phyloP scores from a whole-genome alignment of 352 stramenopile species.

The Thalassiosira sp. region DNA sequence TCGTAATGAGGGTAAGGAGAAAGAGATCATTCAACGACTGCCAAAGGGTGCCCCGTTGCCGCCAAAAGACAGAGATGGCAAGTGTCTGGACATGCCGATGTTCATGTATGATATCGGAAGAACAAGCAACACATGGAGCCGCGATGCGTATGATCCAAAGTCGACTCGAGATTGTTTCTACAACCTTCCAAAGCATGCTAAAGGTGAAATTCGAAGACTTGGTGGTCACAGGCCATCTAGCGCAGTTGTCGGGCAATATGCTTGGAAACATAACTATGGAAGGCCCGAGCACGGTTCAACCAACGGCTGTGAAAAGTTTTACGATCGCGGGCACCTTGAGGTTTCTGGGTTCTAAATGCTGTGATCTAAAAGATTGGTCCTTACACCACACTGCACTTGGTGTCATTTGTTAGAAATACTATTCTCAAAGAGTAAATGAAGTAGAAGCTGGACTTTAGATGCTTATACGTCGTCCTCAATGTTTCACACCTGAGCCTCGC shows the following conservation, averaged over 20 bases:
- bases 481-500: not conserved
- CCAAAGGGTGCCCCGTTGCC: conserved; percentile 5
- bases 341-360: not conserved
- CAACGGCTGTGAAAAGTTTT: conserved; percentile 36
- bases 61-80: conserved; percentile 48
- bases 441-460: not conserved
- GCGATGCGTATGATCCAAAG: conserved; percentile 50
- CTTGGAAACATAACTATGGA: conserved; percentile 48
- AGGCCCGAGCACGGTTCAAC: conserved; percentile 42
- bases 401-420: too few species aligned
- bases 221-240: conserved; percentile 51
- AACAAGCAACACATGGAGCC: conserved; percentile 19
- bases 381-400: too few species aligned
- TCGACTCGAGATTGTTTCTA: conserved; percentile 57
- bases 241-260: conserved; percentile 43
- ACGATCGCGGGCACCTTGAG: conserved; percentile 44
- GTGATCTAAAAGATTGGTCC: too few species aligned
- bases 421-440: too few species aligned
- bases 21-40: conserved; percentile 31
- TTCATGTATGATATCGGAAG: conserved; percentile 73
- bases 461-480: not conserved
- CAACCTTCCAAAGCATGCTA: conserved; percentile 60
- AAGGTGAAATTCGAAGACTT: conserved; percentile 49
- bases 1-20: conserved; percentile 79
- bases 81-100: conserved; percentile 49